Base-by-base conservation (phyloP, 768 basidiomycete species). In the Amanita rubescens region DNA sequence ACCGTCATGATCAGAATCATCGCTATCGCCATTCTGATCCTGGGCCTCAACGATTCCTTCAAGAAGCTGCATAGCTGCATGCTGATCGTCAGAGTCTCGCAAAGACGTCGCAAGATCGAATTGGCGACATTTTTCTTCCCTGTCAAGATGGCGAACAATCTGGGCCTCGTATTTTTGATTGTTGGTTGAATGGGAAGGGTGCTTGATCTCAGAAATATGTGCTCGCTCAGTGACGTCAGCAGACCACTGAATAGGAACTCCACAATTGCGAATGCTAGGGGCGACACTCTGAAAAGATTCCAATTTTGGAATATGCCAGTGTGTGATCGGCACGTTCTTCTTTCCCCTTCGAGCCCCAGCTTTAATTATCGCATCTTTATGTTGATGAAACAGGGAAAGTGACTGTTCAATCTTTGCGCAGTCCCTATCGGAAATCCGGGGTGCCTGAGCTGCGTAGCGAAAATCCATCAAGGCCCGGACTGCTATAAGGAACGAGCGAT, bases 181-280 rank as follows among this genome's bases (percentile, higher is more conserved):
- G 39, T 56, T 56, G 15, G 37, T 45, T 10, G 49, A 14, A 22
- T 19, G 7, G 20, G 50, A 19, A 2, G 55, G 55, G 1, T 53
- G 15, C 42, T 55, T 55, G 48, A 55, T 51, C 42, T 55, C 54
- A 12, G 54, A 53, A 15, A 56, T 42, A 52, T 56, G 55, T 25
- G 22, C 24, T n/a, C 37, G 39, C 38, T 56, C 55, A 25, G 55
- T 56, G 35, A 38, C 24, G 27, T 56, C 41, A 6, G 55, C 55
- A 37, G 35, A 39, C 49, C 55, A 51, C 35, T 52, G 55, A 20
- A 52, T 51, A 8, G 49, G 19, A 19, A 41, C 55, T n/a, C 55
- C 51, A 53, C 17, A 17, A 6, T 48, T 25, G 6, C 33, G 20
- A 4, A 46, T 32, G 27, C 22, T 46, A 4, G 44, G 22, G 15